phyloP scores from a whole-genome alignment of 2,329 filamentous ascomycete species.

The Parastagonospora nodorum region DNA sequence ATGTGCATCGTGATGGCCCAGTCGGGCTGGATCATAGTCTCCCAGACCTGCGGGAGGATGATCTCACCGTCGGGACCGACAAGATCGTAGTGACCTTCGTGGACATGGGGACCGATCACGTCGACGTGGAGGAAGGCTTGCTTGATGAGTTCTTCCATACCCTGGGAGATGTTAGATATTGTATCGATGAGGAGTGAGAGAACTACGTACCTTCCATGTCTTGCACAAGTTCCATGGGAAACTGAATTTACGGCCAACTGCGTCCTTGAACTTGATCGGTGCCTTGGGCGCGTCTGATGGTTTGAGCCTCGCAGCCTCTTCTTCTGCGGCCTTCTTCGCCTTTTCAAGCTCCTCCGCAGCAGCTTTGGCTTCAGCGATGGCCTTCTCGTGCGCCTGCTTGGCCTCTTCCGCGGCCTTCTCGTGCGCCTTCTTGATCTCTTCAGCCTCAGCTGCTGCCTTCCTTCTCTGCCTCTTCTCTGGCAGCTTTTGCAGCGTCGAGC shows the following conservation, averaged over 20 bases:
- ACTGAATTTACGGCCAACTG: slow-evolving; percentile 36
- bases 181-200: neutral
- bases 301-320: slow-evolving; percentile 48
- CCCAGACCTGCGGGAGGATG: slow-evolving; percentile 56
- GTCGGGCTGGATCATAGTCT: slow-evolving; percentile 54
- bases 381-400: slow-evolving; percentile 54
- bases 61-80: slow-evolving; percentile 55
- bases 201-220: slow-evolving; percentile 53
- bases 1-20: slow-evolving; percentile 57
- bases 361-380: slow-evolving; percentile 49
- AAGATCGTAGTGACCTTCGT: slow-evolving; percentile 54
- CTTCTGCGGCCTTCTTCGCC: slow-evolving; percentile 55
- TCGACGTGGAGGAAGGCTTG: slow-evolving; percentile 57
- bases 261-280: slow-evolving; percentile 40
- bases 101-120: slow-evolving; percentile 52
- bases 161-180: slow-evolving; percentile 47
- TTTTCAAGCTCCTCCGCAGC: slow-evolving; percentile 53
- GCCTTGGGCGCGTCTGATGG: slow-evolving; percentile 57
- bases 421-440: slow-evolving; percentile 53
- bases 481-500: slow-evolving; percentile 38
- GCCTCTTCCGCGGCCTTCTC: slow-evolving; percentile 53
- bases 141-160: slow-evolving; percentile 56
- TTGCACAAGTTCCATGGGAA: slow-evolving; percentile 36
- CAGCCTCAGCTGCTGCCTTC: slow-evolving; percentile 36
- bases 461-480: slow-evolving; percentile 39